Conservation (phyloP, 2,329 filamentous ascomycete genomes). For the Endoconidiophora polonica region DNA sequence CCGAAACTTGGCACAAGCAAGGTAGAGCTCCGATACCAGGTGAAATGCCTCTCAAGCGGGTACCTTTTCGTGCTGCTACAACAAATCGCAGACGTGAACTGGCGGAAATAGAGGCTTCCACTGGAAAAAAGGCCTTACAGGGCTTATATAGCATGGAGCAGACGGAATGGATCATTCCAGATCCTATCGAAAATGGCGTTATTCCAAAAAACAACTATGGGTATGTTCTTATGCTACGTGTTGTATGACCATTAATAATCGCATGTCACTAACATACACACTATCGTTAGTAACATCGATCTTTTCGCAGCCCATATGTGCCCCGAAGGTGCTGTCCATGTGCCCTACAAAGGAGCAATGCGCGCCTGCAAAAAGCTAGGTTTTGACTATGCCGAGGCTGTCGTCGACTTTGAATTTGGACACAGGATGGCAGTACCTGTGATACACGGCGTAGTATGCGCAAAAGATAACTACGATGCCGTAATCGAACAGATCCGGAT, state of each 20-base stretch:
- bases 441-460: constrained; percentile 77
- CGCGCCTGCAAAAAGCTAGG: constrained; percentile 69
- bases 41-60: constrained; percentile 63
- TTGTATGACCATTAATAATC: background rate
- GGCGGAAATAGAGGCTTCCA: constrained; percentile 64
- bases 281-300: constrained; percentile 55
- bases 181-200: constrained; percentile 64
- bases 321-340: constrained; percentile 63
- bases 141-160: constrained; percentile 71
- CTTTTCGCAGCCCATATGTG: constrained; percentile 91
- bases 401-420: constrained; percentile 92
- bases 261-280: constrained; percentile 15
- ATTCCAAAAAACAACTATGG: constrained; percentile 93
- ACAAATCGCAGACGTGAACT: constrained; percentile 75
- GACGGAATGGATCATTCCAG: constrained; percentile 89
- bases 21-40: constrained; percentile 59
- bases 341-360: constrained; percentile 61
- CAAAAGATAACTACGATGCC: constrained; percentile 56
- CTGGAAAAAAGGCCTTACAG: constrained; percentile 70
- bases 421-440: constrained; percentile 87
- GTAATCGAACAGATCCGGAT: constrained; percentile 66
- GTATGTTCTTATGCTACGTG: constrained; percentile 17
- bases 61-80: constrained; percentile 83
- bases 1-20: constrained; percentile 96
- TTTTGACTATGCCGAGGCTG: constrained; percentile 85